These are phyloP conservation scores for Tephrocybe sp. DNA, from an alignment of 768 basidiomycete species.

Conservation along the genomic window DNA sequence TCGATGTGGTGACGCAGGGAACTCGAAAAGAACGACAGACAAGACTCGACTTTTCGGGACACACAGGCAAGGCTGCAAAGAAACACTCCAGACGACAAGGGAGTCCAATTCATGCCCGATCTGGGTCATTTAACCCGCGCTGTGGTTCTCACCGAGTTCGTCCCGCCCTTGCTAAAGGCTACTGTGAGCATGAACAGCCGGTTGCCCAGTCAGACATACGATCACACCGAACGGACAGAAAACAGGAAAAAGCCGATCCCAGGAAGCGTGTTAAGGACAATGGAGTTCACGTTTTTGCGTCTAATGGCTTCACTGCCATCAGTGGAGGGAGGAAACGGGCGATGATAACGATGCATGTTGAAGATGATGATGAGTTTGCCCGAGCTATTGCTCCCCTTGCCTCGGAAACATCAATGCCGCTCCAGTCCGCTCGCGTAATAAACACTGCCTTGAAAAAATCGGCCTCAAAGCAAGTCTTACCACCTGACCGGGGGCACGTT, in stretches of 20 bases:
- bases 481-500: background rate
- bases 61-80: conserved; percentile 3
- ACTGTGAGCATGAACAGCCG: conserved; percentile 5
- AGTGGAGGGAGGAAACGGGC: conserved; percentile 29
- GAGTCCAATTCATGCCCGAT: background rate
- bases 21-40: conserved; percentile 36
- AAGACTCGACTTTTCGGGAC: conserved; percentile 30
- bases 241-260: conserved; percentile 26
- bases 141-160: no score
- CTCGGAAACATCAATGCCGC: conserved; percentile 12
- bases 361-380: conserved; percentile 45
- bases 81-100: background rate
- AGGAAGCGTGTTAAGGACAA: conserved; percentile 23
- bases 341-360: conserved; percentile 38
- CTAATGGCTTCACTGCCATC: conserved; percentile 34
- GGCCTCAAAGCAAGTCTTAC: background rate
- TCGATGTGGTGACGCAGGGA: conserved; percentile 38
- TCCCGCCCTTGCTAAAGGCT: conserved; percentile 42
- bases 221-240: conserved; percentile 23
- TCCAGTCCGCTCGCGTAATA: conserved; percentile 14
- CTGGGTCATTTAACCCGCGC: conserved; percentile 27
- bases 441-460: conserved; percentile 4
- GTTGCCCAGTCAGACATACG: conserved; percentile 10
- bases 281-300: conserved; percentile 36
- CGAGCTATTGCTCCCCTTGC: conserved; percentile 34